Base-by-base conservation (phyloP, 1,284 basidiomycete species). In the Sporisorium graminicola region DNA sequence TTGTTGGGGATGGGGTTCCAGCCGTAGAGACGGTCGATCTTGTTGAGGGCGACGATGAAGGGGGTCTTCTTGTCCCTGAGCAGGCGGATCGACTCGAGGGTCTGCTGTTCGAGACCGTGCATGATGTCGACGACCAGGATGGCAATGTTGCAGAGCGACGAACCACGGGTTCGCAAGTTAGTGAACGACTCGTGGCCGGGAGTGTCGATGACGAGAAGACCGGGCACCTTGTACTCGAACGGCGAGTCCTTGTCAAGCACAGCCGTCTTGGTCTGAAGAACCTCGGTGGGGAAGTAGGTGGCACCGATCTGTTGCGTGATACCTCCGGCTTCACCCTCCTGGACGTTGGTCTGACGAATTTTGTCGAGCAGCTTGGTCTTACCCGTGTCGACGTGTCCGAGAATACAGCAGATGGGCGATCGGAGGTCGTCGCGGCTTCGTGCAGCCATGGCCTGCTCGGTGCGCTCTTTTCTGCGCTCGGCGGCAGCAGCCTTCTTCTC, bases 231-330 rank as follows among this genome's bases (percentile, higher is more conserved):
- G 89, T 96, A 98, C 81, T 98, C 94, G 87, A 94, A 92, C 37
- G 87, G 87, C 66, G 91, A 91, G 78, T 94, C 91, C 87, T 90
- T 92, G 87, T 98, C 96, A 87, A 99, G 88, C 20, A 97, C 94
- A 20, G 89, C 88, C 1, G 96, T 98, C 89, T 99, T 99, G 62
- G 90, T 90, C 87, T 92, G 91, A 86, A 99, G 97, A 8, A 95
- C 94, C n/a, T 95, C 93, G 54, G 93, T 92, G 52, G 97, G 97
- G 91, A 99, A 99, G 89, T 97, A 99, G 0, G 97, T 99, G n/a
- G 97, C 97, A 89, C 97, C 97, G 80, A 99, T 99, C 86, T 99
- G 97, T 87, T 99, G 97, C 0, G 97, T 99, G 86, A 99, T 99
- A 89, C 97, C 97, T 85, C 97, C 97, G 2, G 97, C 97, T 90